Evolutionary conservation across 2,329 filamentous ascomycete species (phyloP).

Genomic region (Trichophyton verrucosum): DNA sequence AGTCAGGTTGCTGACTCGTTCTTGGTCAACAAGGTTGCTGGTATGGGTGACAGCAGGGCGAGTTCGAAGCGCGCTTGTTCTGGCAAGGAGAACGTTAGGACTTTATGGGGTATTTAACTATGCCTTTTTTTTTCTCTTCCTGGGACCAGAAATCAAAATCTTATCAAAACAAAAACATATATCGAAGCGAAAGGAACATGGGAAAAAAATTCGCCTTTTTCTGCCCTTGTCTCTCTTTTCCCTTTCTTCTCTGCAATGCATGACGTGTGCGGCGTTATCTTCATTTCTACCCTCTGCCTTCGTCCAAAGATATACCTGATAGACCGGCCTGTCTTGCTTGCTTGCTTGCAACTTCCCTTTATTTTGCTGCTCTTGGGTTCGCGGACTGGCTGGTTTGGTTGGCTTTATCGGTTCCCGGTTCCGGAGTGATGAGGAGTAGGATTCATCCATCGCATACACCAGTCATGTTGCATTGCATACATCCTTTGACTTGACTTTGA

Average conservation of each 20-base stretch:
- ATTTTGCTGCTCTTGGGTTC: not conserved
- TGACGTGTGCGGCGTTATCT: not conserved
- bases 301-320: not conserved
- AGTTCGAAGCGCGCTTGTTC: conserved; percentile 33
- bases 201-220: not conserved
- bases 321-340: not conserved
- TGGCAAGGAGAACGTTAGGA: conserved; percentile 14
- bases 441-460: not conserved
- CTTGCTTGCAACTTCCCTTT: not conserved
- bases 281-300: not conserved
- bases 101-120: conserved; percentile 6
- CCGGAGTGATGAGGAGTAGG: not conserved
- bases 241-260: not conserved
- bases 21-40: conserved; percentile 17
- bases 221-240: not conserved
- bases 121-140: not conserved
- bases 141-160: not conserved
- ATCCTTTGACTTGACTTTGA: no score
- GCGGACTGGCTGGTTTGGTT: not conserved
- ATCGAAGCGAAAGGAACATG: not conserved
- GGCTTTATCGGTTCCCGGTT: not conserved
- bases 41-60: conserved; percentile 22
- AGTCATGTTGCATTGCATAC: not conserved
- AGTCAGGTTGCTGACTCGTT: conserved; percentile 23
- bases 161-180: not conserved